Evolutionary conservation across 352 stramenopile species (phyloP).

Genomic region (Globisporangium carolinianum): DNA sequence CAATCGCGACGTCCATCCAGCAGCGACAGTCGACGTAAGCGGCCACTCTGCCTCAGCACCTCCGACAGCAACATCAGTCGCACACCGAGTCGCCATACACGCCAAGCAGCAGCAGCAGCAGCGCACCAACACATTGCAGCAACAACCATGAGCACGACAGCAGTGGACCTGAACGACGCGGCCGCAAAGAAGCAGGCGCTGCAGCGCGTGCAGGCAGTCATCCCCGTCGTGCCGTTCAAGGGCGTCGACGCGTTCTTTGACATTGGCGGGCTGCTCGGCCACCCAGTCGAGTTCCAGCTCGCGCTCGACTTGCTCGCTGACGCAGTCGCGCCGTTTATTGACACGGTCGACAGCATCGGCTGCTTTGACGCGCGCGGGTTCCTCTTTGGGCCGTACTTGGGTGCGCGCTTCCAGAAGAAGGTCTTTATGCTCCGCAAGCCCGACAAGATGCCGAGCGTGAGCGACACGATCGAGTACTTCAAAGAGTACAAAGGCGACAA

Average conservation of each 20-base stretch:
- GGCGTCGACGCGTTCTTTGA: slow-evolving; percentile 95
- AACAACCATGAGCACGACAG: slow-evolving; percentile 21
- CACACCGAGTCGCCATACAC: too few relatives aligned
- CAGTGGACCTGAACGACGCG: slow-evolving; percentile 38
- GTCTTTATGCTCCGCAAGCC: slow-evolving; percentile 99
- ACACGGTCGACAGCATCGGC: slow-evolving; percentile 73
- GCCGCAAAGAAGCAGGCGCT: slow-evolving; percentile 44
- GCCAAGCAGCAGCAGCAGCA: not conserved
- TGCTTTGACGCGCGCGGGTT: slow-evolving; percentile 97
- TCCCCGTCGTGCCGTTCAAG: slow-evolving; percentile 96
- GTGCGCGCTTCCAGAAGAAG: slow-evolving; percentile 92
- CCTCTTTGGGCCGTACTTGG: slow-evolving; percentile 93
- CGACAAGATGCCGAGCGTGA: slow-evolving; percentile 95
- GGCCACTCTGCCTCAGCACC: too few relatives aligned
- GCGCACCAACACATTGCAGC: slow-evolving; percentile 1
- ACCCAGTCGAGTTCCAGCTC: slow-evolving; percentile 85
- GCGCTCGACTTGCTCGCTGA: slow-evolving; percentile 92
- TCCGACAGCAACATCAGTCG: too few relatives aligned
- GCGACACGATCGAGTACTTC: slow-evolving; percentile 88
- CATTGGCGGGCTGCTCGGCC: slow-evolving; percentile 91
- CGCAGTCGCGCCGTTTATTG: slow-evolving; percentile 41
- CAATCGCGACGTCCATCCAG: too few relatives aligned
- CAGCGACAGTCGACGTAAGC: not conserved
- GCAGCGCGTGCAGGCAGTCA: slow-evolving; percentile 73
- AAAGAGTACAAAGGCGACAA: slow-evolving; percentile 92